phyloP scores from a whole-genome alignment of 352 stramenopile species.

The Globisporangium echinulatum region DNA sequence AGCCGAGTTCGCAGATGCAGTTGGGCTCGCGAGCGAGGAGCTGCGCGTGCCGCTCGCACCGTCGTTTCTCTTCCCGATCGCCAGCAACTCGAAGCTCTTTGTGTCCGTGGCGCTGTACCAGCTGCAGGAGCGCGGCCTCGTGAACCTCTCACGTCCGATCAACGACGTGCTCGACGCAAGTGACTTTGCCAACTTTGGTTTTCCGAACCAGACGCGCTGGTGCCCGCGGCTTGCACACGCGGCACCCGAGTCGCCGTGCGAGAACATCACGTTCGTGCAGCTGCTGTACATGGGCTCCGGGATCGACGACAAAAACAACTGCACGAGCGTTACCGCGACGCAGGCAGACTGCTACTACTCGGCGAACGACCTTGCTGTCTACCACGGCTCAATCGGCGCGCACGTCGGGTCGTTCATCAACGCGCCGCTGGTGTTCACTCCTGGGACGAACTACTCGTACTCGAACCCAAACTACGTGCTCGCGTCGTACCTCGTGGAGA shows the following conservation, averaged over 20 bases:
- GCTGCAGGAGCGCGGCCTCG: slow-evolving; percentile 36
- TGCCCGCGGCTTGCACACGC: slow-evolving; percentile 25
- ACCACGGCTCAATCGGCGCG: slow-evolving; percentile 19
- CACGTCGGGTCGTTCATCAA: slow-evolving; percentile 46
- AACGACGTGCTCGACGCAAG: slow-evolving; percentile 25
- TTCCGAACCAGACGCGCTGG: slow-evolving; percentile 38
- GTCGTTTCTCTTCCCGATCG: slow-evolving; percentile 47
- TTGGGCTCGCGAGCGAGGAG: slow-evolving; percentile 36
- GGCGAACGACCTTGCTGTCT: slow-evolving; percentile 18
- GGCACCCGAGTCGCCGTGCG: slow-evolving; percentile 17
- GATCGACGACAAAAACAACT: slow-evolving; percentile 23
- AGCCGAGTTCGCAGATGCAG: slow-evolving; percentile 29
- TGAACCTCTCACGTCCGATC: slow-evolving; percentile 31
- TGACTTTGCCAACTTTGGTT: slow-evolving; percentile 40
- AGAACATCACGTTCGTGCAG: slow-evolving; percentile 50
- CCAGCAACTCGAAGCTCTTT: slow-evolving; percentile 53
- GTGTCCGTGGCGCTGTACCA: slow-evolving; percentile 42
- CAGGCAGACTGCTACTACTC: not conserved
- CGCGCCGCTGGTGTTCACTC: slow-evolving; percentile 37
- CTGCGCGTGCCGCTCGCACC: slow-evolving; percentile 27
- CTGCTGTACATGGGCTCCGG: slow-evolving; percentile 55
- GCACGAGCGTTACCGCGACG: slow-evolving; percentile 15
- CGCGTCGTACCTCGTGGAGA: slow-evolving; percentile 52
- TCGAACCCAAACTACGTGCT: slow-evolving; percentile 46
- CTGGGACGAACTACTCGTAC: slow-evolving; percentile 45